Conservation (phyloP, 169 alveolate species). For the Plasmodium sp. region DNA sequence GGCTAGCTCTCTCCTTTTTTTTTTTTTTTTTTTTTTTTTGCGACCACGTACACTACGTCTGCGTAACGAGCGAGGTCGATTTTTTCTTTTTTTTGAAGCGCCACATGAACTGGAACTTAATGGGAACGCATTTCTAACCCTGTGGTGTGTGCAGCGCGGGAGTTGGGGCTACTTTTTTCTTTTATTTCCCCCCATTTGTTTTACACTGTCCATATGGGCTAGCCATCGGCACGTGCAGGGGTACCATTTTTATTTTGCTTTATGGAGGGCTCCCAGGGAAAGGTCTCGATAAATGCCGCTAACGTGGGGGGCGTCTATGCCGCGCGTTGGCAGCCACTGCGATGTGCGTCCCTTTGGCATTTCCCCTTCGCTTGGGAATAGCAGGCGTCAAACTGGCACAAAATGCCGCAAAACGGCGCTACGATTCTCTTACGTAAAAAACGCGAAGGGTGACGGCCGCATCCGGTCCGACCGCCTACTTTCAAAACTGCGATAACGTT, state of each 20-base stretch:
- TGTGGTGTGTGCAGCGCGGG: background rate
- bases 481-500: background rate
- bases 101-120: background rate
- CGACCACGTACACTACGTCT: background rate
- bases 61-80: background rate
- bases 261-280: background rate
- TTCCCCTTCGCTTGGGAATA: background rate
- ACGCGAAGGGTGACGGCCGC: background rate
- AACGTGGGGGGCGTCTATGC: background rate
- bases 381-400: too few relatives aligned
- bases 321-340: background rate
- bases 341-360: background rate
- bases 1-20: background rate
- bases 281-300: background rate
- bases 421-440: background rate
- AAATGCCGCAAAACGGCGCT: background rate
- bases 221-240: background rate
- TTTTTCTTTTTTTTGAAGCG: background rate
- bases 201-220: background rate
- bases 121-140: background rate
- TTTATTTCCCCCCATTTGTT: background rate
- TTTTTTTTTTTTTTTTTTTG: constrained; percentile 15
- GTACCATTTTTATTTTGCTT: too few relatives aligned
- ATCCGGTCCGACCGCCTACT: background rate
- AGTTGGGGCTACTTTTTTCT: background rate